Evolutionary conservation across 495 filamentous ascomycete species (phyloP), one percentile per base, ranked within the genome.

Genomic region (Coniosporium apollinis): DNA sequence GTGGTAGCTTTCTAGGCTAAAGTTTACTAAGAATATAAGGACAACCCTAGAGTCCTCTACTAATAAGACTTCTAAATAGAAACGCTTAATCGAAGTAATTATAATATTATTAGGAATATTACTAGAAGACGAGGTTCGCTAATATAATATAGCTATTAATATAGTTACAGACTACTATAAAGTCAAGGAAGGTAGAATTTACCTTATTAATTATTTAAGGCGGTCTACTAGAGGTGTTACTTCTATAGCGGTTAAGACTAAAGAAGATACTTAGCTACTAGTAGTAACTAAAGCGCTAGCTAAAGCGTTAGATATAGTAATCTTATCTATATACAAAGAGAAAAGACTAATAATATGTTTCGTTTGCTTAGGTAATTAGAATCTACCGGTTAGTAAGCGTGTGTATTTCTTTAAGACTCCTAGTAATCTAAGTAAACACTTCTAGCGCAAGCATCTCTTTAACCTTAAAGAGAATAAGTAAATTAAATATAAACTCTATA

Each of bases 381-480:
- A 33, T 34, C 41, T 60, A 22, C 49, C 47, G 28, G 34, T 51
- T 13, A 31, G 44, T 30, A 48, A 48, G 43, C 54, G 50, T 22
- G 45, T 41, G 4, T 46, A 55, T 36, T 46, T 32, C 34, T 60
- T 60, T 42, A 33, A 30, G 21, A 56, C 33, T 32, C 46, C 51
- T 34, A 39, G 50, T 42, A 47, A 57, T 38, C 39, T 64, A 25
- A 57, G 48, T 11, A 64, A 61, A 41, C 50, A 64, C 39, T 60
- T 64, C 17, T 58, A 59, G 43, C 45, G 48, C 37, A 60, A 61
- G 20, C 34, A 36, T 28, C 1, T 36, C 5, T 26, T 1, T 8
- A 36, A 36, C 13, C 29, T 31, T 16, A 18, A 18, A 6, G 16
- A 18, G 29, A 6, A 16, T 7, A 7, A 31, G 29, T 15, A 31